phyloP scores from a whole-genome alignment of 306 rosid species.

The Luffa aegyptiaca region DNA sequence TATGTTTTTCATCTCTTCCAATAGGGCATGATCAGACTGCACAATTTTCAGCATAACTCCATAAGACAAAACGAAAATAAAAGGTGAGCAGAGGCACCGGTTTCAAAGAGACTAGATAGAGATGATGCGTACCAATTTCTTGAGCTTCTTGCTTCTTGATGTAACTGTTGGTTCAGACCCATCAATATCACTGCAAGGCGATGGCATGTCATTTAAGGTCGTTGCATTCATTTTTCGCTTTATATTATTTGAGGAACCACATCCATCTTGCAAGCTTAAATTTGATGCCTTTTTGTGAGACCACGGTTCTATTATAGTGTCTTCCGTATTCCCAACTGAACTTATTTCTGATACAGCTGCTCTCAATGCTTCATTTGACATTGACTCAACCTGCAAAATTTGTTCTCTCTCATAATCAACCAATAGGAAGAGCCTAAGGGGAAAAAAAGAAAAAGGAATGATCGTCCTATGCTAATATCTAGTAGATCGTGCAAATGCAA shows the following conservation, averaged over 20 bases:
- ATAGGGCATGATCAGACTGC: slow-evolving; percentile 1
- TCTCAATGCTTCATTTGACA: neutral
- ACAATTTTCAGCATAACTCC: neutral
- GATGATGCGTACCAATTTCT: slow-evolving; percentile 1
- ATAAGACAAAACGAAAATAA: neutral
- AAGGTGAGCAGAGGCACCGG: neutral
- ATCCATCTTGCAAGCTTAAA: neutral
- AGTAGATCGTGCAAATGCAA: neutral
- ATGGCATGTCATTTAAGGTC: slow-evolving; percentile 1
- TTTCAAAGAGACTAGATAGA: neutral
- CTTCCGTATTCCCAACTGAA: neutral
- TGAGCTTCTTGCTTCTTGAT: neutral
- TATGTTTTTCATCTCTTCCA: slow-evolving; percentile 9
- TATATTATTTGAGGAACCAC: neutral
- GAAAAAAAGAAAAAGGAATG: neutral
- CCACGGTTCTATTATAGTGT: neutral
- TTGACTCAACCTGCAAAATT: neutral
- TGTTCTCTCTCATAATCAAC: neutral
- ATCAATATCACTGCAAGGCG: neutral
- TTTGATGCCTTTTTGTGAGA: neutral
- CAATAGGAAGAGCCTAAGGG: neutral
- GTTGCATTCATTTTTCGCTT: slow-evolving; percentile 4
- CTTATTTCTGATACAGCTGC: neutral
- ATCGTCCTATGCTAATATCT: neutral
- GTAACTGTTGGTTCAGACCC: neutral